Evolutionary conservation across 176 grass and related monocot species (phyloP).

Genomic region (Tuctoria greenei): DNA sequence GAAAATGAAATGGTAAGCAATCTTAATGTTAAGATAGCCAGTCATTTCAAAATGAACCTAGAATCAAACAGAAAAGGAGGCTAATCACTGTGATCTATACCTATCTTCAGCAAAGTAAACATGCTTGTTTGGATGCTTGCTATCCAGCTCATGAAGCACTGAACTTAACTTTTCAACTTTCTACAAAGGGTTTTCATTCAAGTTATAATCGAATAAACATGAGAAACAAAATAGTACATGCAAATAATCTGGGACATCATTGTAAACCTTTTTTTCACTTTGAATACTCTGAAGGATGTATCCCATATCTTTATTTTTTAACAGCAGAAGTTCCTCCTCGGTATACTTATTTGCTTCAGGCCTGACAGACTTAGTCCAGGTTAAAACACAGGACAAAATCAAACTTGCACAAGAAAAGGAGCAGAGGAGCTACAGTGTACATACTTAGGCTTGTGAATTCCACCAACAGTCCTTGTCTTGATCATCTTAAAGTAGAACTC

Average conservation of each 20-base stretch:
- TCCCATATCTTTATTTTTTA: constrained; percentile 92
- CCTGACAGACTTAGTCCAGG: constrained; percentile 40
- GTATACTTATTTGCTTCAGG: constrained; percentile 89
- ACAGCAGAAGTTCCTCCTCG: constrained; percentile 67
- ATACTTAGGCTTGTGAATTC: constrained; percentile 79
- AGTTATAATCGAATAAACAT: constrained; percentile 8
- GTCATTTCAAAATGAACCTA: background rate
- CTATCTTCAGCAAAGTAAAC: constrained; percentile 89
- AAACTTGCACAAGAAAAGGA: constrained; percentile 7
- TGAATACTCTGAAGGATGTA: constrained; percentile 79
- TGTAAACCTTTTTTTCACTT: constrained; percentile 82
- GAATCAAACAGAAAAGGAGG: background rate
- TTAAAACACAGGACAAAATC: constrained; percentile 19
- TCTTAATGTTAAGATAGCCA: background rate
- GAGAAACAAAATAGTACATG: background rate
- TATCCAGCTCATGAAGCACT: constrained; percentile 70
- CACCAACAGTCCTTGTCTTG: constrained; percentile 57
- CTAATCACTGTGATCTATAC: constrained; percentile 39
- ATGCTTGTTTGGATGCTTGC: constrained; percentile 66
- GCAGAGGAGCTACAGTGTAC: background rate
- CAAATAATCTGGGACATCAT: background rate
- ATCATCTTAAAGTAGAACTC: constrained; percentile 98
- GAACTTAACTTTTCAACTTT: constrained; percentile 87
- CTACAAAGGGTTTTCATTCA: constrained; percentile 37
- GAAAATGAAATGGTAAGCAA: constrained; percentile 30